Conservation (phyloP, 225 moss, liverwort and hornwort species). For the Sphagnum contortum region DNA sequence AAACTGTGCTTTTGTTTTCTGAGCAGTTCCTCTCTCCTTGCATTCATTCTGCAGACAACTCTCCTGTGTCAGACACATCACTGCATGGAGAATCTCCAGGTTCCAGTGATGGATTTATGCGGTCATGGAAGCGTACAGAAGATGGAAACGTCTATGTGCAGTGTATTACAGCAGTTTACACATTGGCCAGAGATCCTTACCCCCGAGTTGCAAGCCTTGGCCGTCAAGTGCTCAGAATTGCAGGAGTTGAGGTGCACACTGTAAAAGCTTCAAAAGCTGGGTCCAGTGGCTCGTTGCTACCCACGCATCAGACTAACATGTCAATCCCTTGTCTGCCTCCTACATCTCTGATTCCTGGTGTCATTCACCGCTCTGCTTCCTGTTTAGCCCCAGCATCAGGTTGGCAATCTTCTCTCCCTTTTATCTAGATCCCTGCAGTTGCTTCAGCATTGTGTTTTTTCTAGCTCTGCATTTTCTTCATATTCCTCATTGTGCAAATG, state of each 20-base stretch:
- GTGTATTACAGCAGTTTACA: slow-evolving; percentile 47
- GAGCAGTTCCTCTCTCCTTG: slow-evolving; percentile 53
- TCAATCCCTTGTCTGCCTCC: slow-evolving; percentile 41
- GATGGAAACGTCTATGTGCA: slow-evolving; percentile 53
- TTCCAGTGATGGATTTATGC: slow-evolving; percentile 22
- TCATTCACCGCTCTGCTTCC: slow-evolving; percentile 39
- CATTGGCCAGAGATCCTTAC: slow-evolving; percentile 43
- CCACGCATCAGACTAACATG: slow-evolving; percentile 25
- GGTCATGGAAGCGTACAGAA: slow-evolving; percentile 36
- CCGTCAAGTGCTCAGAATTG: slow-evolving; percentile 36
- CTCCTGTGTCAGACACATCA: slow-evolving; percentile 30
- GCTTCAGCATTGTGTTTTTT: neutral
- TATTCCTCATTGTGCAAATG: too few species aligned
- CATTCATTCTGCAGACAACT: slow-evolving; percentile 27
- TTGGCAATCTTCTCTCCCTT: slow-evolving; percentile 1
- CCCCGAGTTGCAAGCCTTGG: slow-evolving; percentile 53
- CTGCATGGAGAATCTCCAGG: slow-evolving; percentile 32
- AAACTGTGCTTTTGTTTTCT: slow-evolving; percentile 39
- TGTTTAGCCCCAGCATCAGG: slow-evolving; percentile 57
- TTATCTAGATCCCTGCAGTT: neutral
- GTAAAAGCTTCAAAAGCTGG: slow-evolving; percentile 21
- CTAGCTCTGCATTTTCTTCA: too few species aligned
- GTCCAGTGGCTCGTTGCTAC: slow-evolving; percentile 12
- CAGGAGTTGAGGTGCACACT: slow-evolving; percentile 35
- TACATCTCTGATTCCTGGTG: slow-evolving; percentile 27